Percentiles rank a stretch among this genome's conserved stretches.
These are phyloP conservation scores for Basidioascus undulatus DNA, from an alignment of 768 basidiomycete genomes.

Conservation along the genomic window DNA sequence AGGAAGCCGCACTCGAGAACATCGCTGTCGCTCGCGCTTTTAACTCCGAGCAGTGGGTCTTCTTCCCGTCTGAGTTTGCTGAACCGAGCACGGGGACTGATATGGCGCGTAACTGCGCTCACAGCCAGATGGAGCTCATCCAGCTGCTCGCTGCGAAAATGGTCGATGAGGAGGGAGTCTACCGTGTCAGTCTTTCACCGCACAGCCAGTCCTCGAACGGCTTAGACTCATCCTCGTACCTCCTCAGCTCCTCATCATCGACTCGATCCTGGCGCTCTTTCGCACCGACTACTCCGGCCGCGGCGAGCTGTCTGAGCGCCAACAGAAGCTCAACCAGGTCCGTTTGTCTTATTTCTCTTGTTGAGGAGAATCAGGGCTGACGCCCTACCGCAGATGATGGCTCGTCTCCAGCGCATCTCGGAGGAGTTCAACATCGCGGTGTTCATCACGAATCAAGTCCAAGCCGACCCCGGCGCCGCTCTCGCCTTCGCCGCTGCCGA, in stretches of 20 bases:
- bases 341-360: background rate
- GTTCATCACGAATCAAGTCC: constrained; percentile 78
- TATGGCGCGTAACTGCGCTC: background rate
- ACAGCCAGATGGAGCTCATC: constrained; percentile 69
- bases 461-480: no score
- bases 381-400: constrained; percentile 77
- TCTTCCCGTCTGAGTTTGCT: background rate
- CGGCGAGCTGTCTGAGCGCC: constrained; percentile 73
- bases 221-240: constrained; percentile 36
- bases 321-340: constrained; percentile 86
- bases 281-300: constrained; percentile 63
- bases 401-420: constrained; percentile 66
- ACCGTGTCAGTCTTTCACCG: constrained; percentile 3
- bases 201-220: no score
- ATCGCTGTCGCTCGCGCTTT: constrained; percentile 39
- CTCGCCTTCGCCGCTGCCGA: no score
- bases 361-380: background rate
- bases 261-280: constrained; percentile 93
- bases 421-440: constrained; percentile 61
- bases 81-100: background rate
- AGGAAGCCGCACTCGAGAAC: constrained; percentile 18
- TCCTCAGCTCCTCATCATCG: constrained; percentile 31
- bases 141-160: constrained; percentile 70
- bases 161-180: constrained; percentile 36
- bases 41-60: constrained; percentile 64